phyloP scores from a whole-genome alignment of 2,329 filamentous ascomycete species.

The Cordyceps tenuipes region DNA sequence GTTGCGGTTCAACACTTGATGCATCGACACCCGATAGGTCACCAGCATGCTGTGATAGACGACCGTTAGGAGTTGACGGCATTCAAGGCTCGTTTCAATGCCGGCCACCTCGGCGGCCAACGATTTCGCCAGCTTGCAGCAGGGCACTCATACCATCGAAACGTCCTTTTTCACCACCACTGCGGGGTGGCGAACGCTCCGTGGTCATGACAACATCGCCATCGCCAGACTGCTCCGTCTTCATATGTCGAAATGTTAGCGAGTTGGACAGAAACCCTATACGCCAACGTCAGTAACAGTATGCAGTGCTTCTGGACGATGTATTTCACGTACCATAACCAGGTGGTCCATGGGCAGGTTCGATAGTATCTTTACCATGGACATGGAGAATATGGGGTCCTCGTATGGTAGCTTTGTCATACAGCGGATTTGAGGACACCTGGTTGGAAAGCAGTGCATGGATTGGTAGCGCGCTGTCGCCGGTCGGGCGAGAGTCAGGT shows the following conservation, averaged over 20 bases:
- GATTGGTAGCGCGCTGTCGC: slow-evolving; percentile 45
- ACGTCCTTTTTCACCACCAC: slow-evolving; percentile 21
- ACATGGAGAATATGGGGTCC: slow-evolving; percentile 16
- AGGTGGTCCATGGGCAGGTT: slow-evolving; percentile 7
- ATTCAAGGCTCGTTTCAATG: not conserved
- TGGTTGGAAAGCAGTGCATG: slow-evolving; percentile 42
- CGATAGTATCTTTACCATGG: slow-evolving; percentile 15
- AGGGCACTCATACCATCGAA: slow-evolving; percentile 53
- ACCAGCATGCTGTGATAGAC: not conserved
- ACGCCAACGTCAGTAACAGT: slow-evolving; percentile 22
- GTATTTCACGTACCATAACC: slow-evolving; percentile 28
- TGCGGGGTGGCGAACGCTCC: slow-evolving; percentile 18
- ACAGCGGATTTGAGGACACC: slow-evolving; percentile 15
- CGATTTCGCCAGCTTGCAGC: slow-evolving; percentile 50
- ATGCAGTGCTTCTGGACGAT: slow-evolving; percentile 7
- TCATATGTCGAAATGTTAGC: slow-evolving; percentile 25
- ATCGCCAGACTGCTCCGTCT: slow-evolving; percentile 21
- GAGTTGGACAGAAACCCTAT: slow-evolving; percentile 26
- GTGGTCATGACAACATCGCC: slow-evolving; percentile 26
- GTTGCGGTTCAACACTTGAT: not conserved
- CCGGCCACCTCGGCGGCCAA: slow-evolving; percentile 33
- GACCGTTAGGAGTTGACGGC: not conserved
- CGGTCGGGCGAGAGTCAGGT: slow-evolving; percentile 31
- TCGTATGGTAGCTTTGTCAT: slow-evolving; percentile 8
- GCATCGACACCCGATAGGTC: not conserved